phyloP scores from a whole-genome alignment of 2,329 filamentous ascomycete genomes.

The Alternaria ventricosa region DNA sequence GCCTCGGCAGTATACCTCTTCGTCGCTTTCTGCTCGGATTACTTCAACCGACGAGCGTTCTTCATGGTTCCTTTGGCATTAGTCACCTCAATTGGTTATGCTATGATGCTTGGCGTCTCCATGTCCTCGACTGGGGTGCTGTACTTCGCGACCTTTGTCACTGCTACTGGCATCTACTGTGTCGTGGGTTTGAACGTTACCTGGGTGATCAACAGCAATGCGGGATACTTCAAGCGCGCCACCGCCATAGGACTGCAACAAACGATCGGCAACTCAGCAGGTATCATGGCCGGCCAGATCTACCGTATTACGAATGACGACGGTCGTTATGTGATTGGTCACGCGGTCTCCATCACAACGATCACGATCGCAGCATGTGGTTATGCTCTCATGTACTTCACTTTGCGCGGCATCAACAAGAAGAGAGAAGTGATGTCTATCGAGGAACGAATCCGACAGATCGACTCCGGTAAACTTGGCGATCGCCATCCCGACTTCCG shows the following conservation, averaged over 20 bases:
- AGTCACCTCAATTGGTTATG: conserved; percentile 57
- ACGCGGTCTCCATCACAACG: conserved; percentile 37
- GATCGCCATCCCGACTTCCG: conserved; percentile 60
- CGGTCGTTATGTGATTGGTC: conserved; percentile 19
- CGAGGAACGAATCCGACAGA: conserved; percentile 53
- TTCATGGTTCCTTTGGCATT: conserved; percentile 26
- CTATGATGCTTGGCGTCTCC: conserved; percentile 48
- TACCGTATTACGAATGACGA: conserved; percentile 18
- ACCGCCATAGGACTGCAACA: conserved; percentile 15
- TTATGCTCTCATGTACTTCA: conserved; percentile 43
- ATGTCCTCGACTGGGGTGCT: conserved; percentile 45
- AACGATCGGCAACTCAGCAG: conserved; percentile 58
- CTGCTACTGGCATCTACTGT: conserved; percentile 60
- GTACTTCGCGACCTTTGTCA: conserved; percentile 60
- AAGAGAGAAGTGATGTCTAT: conserved; percentile 54
- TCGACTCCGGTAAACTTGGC: conserved; percentile 56
- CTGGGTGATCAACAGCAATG: conserved; percentile 61
- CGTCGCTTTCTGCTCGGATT: conserved; percentile 28
- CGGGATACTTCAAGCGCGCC: conserved; percentile 22
- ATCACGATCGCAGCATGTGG: conserved; percentile 19
- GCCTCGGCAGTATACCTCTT: conserved; percentile 26
- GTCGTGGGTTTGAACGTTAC: conserved; percentile 61
- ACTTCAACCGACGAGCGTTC: conserved; percentile 25
- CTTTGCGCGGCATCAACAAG: conserved; percentile 58
- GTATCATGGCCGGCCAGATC: conserved; percentile 57